Evolutionary conservation across 2,329 filamentous ascomycete genomes (phyloP), one percentile per base, ranked within the genome.

Genomic region (Penicillium concentricum): DNA sequence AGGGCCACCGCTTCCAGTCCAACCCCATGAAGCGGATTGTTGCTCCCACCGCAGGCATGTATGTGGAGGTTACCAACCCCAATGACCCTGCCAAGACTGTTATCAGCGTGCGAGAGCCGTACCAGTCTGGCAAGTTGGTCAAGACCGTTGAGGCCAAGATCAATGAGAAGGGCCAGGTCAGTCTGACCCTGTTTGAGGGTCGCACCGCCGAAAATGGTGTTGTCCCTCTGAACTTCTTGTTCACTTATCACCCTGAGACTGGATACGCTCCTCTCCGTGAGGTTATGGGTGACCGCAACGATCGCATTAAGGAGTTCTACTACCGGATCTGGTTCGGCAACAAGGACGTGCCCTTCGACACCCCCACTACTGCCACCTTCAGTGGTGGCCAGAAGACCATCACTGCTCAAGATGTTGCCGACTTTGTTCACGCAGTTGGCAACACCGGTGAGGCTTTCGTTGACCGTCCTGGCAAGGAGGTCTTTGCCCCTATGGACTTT

Each of bases 241-340:
- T 97, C 80, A 91, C 85, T 5, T 99, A 99, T 78, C 90, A 92
- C 72, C 94, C 94, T 2, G 93, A 97, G 76, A 89, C 91, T 55
- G 94, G 94, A 30, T 99, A 97, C 72, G 93, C 95, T n/a, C 94
- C 94, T 18, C 96, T 99, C 65, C 89, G 89, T 60, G 94, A 99
- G 76, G 89, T 97, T 61, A 99, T 99, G 94, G 85, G 92, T 35
- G 89, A 86, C 54, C 91, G 94, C 71, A 99, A 99, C 73, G 93
- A 99, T 72, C 90, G 91, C 63, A 97, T 99, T 82, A 99, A 99
- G 82, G 91, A 96, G 76, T 99, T 99, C 75, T 99, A 99, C 83
- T 99, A 96, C 87, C 87, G 88, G 66, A 88, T 95, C 64, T 99
- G 94, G 94, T 99, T 99, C 68, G 94, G 92, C 41, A 84, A 92